Percentiles rank a stretch among this genome's conserved stretches.
These are phyloP conservation scores for Lachnellula willkommii DNA, from an alignment of 2,329 filamentous ascomycete species.

Conservation along the genomic window DNA sequence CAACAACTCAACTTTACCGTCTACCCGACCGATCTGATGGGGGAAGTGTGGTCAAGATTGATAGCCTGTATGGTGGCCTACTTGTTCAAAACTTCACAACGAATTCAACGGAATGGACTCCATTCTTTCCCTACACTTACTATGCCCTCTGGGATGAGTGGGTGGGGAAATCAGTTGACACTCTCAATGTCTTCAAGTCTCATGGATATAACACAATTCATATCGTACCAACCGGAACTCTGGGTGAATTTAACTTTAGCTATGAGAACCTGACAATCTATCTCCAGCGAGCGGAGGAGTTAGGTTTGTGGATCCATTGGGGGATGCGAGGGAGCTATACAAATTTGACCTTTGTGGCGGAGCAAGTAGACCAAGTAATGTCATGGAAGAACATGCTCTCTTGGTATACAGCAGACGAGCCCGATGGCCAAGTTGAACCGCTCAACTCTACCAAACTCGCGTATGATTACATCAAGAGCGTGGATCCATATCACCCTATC, in stretches of 20 bases:
- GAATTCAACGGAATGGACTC: conserved; percentile 24
- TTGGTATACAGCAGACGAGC: conserved; percentile 49
- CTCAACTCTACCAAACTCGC: conserved; percentile 40
- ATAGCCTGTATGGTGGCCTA: conserved; percentile 40
- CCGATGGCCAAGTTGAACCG: conserved; percentile 36
- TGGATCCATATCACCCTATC: conserved; percentile 50
- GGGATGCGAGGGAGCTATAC: conserved; percentile 39
- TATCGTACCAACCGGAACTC: conserved; percentile 25
- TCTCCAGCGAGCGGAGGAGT: too few relatives aligned
- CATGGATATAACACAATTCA: conserved; percentile 39
- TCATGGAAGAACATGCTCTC: conserved; percentile 26
- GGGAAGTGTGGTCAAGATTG: conserved; percentile 40
- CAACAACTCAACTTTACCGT: conserved; percentile 34
- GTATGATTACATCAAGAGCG: conserved; percentile 38
- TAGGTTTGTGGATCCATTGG: conserved; percentile 33
- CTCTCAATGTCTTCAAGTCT: conserved; percentile 7
- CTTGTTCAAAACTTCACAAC: conserved; percentile 32
- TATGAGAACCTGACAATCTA: conserved; percentile 27
- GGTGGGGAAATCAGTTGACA: conserved; percentile 31
- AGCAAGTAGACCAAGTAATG: conserved; percentile 24
- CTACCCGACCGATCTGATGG: conserved; percentile 37
- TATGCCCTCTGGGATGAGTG: conserved; percentile 38
- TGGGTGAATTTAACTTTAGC: conserved; percentile 10
- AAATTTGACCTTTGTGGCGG: conserved; percentile 34
- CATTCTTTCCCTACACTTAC: conserved; percentile 42